Base-by-base conservation (phyloP, 805 yeast genomes). In the Yamadazyma paraphyllophila region DNA sequence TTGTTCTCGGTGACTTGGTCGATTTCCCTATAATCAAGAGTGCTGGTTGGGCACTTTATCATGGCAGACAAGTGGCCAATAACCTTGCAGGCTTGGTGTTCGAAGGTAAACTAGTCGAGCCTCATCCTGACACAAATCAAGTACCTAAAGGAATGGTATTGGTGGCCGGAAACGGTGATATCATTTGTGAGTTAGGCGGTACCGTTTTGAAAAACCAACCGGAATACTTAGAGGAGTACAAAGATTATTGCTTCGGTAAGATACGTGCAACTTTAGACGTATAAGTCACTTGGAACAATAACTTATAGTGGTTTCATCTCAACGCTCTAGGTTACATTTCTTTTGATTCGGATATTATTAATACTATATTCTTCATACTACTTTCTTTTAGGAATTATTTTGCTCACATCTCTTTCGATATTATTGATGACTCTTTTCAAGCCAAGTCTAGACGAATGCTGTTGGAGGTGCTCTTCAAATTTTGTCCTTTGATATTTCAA, bases 41-140 rank as follows among this genome's bases (percentile, higher is more conserved):
- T 38, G 75, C 76, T 2, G 76, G 76, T 2, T 71, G 75, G 75
- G 75, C 74, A 2, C 61, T 69, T 55, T 70, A 66, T 50, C 67
- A 64, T 65, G 75, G 74, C 1, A 54, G 73, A 35, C 67, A 57
- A 42, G 65, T 58, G 7, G 74, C 75, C 12, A 65, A 67, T 48
- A 71, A 71, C 45, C 50, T 71, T 30, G 51, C 63, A 5, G 58
- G 63, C 35, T 36, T 59, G 14, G 57, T 69, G 1, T 51, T 61
- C 36, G 66, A 67, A 29, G 55, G 55, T 12, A 50, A 55, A 39
- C 50, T 70, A 37, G 61, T 65, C 17, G 74, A 70, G 51, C 61
- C 63, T 3, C 54, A 62, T 43, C 67, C 69, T 0, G 69, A 69
- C 43, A 42, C 65, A 15, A 46, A 56, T 10, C 49, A 50, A n/a